phyloP scores from a whole-genome alignment of 2,329 filamentous ascomycete species.

The Claviceps sp. region DNA sequence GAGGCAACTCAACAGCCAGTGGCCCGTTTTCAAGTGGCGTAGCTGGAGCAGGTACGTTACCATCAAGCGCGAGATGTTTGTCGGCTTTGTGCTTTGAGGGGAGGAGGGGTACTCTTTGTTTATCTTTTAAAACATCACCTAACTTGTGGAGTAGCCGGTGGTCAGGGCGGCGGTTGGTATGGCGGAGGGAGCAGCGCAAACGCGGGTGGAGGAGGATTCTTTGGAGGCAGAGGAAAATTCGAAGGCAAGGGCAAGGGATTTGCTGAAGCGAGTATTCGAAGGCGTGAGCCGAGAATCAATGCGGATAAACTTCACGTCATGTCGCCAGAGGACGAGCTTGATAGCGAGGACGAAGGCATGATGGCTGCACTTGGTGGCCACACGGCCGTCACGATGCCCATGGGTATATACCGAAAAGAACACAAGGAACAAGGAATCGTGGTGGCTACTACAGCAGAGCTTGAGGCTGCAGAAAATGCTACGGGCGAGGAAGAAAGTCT shows the following conservation, averaged over 20 bases:
- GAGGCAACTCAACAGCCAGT: conserved; percentile 22
- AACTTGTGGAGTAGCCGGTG: conserved; percentile 7
- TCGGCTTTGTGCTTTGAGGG: neutral
- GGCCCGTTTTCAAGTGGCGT: conserved; percentile 25
- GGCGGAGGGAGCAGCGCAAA: conserved; percentile 17
- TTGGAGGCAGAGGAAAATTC: conserved; percentile 14
- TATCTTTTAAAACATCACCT: neutral
- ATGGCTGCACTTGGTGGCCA: conserved; percentile 20
- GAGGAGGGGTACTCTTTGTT: neutral
- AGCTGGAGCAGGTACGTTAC: conserved; percentile 12
- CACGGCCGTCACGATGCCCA: conserved; percentile 29
- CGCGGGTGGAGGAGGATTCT: conserved; percentile 13
- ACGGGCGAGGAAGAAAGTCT: conserved; percentile 32
- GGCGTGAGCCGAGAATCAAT: conserved; percentile 37
- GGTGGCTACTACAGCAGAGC: conserved; percentile 43
- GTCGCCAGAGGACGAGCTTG: conserved; percentile 29
- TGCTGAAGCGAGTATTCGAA: conserved; percentile 18
- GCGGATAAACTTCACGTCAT: conserved; percentile 39
- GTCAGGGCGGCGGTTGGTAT: conserved; percentile 16
- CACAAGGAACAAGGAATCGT: conserved; percentile 40
- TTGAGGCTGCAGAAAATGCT: conserved; percentile 39
- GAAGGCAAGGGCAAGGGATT: conserved; percentile 27
- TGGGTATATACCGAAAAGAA: conserved; percentile 42
- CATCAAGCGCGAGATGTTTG: neutral
- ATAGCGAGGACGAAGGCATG: conserved; percentile 31